Conservation (phyloP, 2,329 filamentous ascomycete species). For the Paracorniculantispora psalliotae region DNA sequence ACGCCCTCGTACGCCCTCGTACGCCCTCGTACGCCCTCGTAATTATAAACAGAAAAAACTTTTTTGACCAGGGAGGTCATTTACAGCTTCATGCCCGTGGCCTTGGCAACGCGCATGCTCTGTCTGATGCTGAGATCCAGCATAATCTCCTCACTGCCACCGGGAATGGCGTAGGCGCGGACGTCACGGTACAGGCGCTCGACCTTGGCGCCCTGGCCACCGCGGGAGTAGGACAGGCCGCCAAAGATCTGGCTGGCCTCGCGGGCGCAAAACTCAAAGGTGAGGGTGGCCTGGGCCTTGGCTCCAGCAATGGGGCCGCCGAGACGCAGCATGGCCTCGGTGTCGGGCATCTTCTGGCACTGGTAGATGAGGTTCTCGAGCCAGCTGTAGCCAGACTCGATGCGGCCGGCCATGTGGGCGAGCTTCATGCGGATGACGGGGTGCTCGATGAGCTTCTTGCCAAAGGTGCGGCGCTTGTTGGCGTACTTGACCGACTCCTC, state of each 20-base stretch:
- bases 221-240: constrained; percentile 83
- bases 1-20: background rate
- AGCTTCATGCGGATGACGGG: constrained; percentile 97
- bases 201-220: constrained; percentile 91
- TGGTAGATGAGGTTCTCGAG: constrained; percentile 93
- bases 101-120: constrained; percentile 81
- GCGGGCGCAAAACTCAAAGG: constrained; percentile 95
- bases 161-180: constrained; percentile 91
- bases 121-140: constrained; percentile 92
- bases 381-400: constrained; percentile 96
- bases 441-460: constrained; percentile 94
- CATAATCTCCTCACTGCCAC: constrained; percentile 98
- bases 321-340: constrained; percentile 91
- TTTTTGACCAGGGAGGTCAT: background rate
- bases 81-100: constrained; percentile 92
- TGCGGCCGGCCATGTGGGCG: constrained; percentile 96
- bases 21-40: background rate
- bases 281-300: constrained; percentile 90
- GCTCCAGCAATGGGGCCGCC: constrained; percentile 89
- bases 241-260: constrained; percentile 98
- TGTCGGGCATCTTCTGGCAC: constrained; percentile 87
- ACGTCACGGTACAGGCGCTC: constrained; percentile 94
- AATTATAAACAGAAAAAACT: background rate
- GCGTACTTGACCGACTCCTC: constrained; percentile 96
- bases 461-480: constrained; percentile 94